Base-by-base conservation (phyloP, 192 early-diverging fungal genomes). In the Coemansia umbellata region DNA sequence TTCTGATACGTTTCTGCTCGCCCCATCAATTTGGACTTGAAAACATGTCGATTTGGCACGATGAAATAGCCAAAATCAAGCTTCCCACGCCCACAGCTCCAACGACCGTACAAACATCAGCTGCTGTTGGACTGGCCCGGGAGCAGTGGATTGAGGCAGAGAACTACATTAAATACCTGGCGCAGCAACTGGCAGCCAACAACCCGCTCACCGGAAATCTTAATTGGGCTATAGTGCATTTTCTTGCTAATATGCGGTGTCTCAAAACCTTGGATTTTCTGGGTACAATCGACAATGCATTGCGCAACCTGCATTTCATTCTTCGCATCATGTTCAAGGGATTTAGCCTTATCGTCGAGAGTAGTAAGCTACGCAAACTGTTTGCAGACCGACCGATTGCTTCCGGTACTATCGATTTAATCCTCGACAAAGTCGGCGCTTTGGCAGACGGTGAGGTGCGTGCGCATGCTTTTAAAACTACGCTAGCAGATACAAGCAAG, bases 201-300 rank as follows among this genome's bases (percentile, higher is more conserved):
- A 63, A 58, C 22, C 23, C 63, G 26, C 62, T 60, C 18, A 71
- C 74, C 3, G 68, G 68, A 9, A 78, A 78, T 37, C 59, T 78
- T 18, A 45, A 58, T 37, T 78, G 63, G 59, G 74, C 74, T 13
- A 69, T 70, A 56, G 42, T 78, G 6, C 74, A 78, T 43, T 70
- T 58, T 47, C 50, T 71, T 1, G 67, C 58, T 3, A 40, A 65
- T 14, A 62, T 78, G 67, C 74, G 68, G 10, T 61, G 67, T 19
- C 68, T 78, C n/a, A 61, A 60, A 31, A 70, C 74, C 6, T 54
- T 78, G 23, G 74, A 78, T 35, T 78, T 78, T 39, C 37, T 66
- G 33, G 44, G 54, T 23, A 60, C 66, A 9, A 48, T 66, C n/a
- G 60, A 59, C 8, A 45, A 59, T 15, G 63, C 62, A 35, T 47